These are phyloP conservation scores for Russula vinacea DNA, from an alignment of 768 basidiomycete genomes.

Conservation along the genomic window DNA sequence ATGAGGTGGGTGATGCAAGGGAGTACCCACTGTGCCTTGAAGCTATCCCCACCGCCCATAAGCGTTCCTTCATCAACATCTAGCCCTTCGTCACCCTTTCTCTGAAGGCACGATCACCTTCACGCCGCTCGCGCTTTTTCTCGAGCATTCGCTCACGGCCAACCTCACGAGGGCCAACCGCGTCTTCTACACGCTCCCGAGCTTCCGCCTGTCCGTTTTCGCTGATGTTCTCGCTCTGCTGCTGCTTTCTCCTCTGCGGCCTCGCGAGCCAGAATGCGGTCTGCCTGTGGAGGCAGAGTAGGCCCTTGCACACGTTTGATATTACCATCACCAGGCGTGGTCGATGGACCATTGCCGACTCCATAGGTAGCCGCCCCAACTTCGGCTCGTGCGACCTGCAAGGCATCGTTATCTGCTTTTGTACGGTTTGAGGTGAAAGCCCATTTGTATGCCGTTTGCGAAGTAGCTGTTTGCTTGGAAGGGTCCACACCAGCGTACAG, in stretches of 20 bases:
- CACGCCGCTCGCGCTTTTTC: constrained; percentile 75
- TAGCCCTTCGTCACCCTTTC: constrained; percentile 73
- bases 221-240: constrained; percentile 53
- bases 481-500: constrained; percentile 63
- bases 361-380: constrained; percentile 50
- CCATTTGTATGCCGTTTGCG: constrained; percentile 86
- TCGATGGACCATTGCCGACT: constrained; percentile 22
- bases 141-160: constrained; percentile 85
- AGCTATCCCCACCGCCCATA: constrained; percentile 81
- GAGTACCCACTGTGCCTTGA: constrained; percentile 63
- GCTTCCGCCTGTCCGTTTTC: constrained; percentile 70
- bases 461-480: constrained; percentile 52
- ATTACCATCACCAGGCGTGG: constrained; percentile 22
- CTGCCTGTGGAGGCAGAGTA: constrained; percentile 63
- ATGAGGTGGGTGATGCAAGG: not conserved
- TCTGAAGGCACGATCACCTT: constrained; percentile 64
- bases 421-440: constrained; percentile 69
- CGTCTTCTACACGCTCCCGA: constrained; percentile 69
- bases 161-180: constrained; percentile 74
- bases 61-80: constrained; percentile 78
- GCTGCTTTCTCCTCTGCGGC: constrained; percentile 48
- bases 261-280: constrained; percentile 70
- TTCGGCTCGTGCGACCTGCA: constrained; percentile 57
- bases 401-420: constrained; percentile 53
- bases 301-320: constrained; percentile 59